These are phyloP conservation scores for Hymenoscyphus infarciens DNA, from an alignment of 2,329 filamentous ascomycete species.

Conservation along the genomic window DNA sequence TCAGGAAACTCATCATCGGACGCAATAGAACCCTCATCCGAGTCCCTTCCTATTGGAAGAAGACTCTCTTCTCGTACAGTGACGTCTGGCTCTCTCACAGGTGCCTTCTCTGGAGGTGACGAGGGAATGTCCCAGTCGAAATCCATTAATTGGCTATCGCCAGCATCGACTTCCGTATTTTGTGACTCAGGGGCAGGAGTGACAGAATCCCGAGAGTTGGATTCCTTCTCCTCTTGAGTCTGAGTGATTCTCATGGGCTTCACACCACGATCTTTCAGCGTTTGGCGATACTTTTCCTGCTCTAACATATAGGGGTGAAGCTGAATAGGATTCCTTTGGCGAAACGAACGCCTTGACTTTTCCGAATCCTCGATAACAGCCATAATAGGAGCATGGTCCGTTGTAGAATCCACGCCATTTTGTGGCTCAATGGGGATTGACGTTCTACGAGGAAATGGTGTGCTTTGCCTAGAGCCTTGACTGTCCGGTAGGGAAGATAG, in stretches of 20 bases:
- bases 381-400: neutral
- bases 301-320: slow-evolving; percentile 35
- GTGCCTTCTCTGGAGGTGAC: slow-evolving; percentile 14
- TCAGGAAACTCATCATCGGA: slow-evolving; percentile 33
- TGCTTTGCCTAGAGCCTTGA: slow-evolving; percentile 2
- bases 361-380: neutral
- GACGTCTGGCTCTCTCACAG: slow-evolving; percentile 8
- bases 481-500: slow-evolving; percentile 27
- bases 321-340: slow-evolving; percentile 34
- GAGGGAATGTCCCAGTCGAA: slow-evolving; percentile 22
- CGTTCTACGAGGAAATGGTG: neutral
- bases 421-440: neutral
- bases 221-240: slow-evolving; percentile 22
- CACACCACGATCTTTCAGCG: slow-evolving; percentile 31
- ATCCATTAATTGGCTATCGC: slow-evolving; percentile 28
- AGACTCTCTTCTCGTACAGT: neutral
- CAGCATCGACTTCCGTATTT: slow-evolving; percentile 21
- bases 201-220: slow-evolving; percentile 10
- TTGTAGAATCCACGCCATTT: neutral
- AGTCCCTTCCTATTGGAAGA: neutral
- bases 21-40: neutral
- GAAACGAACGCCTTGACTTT: slow-evolving; percentile 22
- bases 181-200: slow-evolving; percentile 25
- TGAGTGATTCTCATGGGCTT: slow-evolving; percentile 30
- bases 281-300: slow-evolving; percentile 32